Conservation (phyloP, 2,329 filamentous ascomycete genomes). For the Arthrobotrys musiformis region DNA sequence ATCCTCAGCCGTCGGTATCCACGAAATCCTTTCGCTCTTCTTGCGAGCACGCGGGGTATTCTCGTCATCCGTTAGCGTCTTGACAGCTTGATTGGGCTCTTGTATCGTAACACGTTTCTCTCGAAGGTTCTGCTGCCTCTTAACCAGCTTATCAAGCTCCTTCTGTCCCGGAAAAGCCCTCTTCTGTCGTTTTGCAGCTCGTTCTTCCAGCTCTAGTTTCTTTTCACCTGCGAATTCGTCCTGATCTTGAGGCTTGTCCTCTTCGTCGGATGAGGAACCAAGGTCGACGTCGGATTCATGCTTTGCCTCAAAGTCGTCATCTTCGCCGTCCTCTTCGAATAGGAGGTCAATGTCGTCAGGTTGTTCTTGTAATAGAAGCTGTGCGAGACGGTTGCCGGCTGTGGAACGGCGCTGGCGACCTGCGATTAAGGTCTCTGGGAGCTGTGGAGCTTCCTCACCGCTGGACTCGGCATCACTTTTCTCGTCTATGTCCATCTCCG, state of each 20-base stretch:
- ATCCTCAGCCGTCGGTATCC: slow-evolving; percentile 67
- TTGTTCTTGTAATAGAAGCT: slow-evolving; percentile 78
- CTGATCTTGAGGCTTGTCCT: slow-evolving; percentile 74
- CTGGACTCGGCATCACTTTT: slow-evolving; percentile 39
- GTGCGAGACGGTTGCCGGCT: slow-evolving; percentile 84
- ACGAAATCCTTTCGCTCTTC: slow-evolving; percentile 76
- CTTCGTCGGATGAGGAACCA: slow-evolving; percentile 85
- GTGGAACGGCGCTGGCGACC: slow-evolving; percentile 80
- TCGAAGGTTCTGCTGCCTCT: slow-evolving; percentile 45
- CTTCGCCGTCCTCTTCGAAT: slow-evolving; percentile 76
- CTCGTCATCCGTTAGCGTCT: slow-evolving; percentile 4
- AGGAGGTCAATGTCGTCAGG: slow-evolving; percentile 74
- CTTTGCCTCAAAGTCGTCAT: slow-evolving; percentile 76
- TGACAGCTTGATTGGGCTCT: slow-evolving; percentile 18
- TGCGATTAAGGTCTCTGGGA: slow-evolving; percentile 76
- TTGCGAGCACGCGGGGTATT: slow-evolving; percentile 67
- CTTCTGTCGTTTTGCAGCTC: slow-evolving; percentile 78
- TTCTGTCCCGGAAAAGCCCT: slow-evolving; percentile 70
- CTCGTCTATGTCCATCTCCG: slow-evolving; percentile 41
- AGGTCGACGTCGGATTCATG: slow-evolving; percentile 81
- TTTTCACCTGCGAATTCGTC: slow-evolving; percentile 88
- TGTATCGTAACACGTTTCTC: slow-evolving; percentile 51
- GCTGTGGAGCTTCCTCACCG: slow-evolving; percentile 5
- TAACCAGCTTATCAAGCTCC: slow-evolving; percentile 47
- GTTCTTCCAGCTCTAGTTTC: slow-evolving; percentile 76